Conservation (phyloP, 352 stramenopile genomes). For the Phytophthora tubulina region DNA sequence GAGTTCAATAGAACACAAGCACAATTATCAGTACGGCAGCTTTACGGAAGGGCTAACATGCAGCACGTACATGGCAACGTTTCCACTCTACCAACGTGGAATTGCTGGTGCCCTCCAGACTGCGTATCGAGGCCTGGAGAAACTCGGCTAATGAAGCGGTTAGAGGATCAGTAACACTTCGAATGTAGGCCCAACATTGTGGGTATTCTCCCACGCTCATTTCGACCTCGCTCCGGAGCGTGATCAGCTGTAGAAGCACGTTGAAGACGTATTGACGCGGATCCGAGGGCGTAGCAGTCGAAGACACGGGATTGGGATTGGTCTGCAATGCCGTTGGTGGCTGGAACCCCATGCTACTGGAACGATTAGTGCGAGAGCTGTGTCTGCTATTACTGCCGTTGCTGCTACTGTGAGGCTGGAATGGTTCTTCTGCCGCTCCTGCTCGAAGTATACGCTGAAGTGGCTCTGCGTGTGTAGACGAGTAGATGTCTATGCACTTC, state of each 20-base stretch:
- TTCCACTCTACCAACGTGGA: slow-evolving; percentile 54
- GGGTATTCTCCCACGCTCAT: slow-evolving; percentile 67
- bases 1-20: not conserved
- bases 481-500: slow-evolving; percentile 74
- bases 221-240: slow-evolving; percentile 75
- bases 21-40: slow-evolving; percentile 2
- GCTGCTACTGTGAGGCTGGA: slow-evolving; percentile 35
- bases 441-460: slow-evolving; percentile 60
- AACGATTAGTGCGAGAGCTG: slow-evolving; percentile 43
- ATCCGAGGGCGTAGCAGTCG: slow-evolving; percentile 49
- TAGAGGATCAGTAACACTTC: slow-evolving; percentile 60
- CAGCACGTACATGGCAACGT: slow-evolving; percentile 61
- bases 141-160: slow-evolving; percentile 59
- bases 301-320: slow-evolving; percentile 23
- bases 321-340: slow-evolving; percentile 20
- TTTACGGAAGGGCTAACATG: no score
- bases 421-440: slow-evolving; percentile 59
- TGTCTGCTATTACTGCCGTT: slow-evolving; percentile 32
- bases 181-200: slow-evolving; percentile 67
- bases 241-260: slow-evolving; percentile 81
- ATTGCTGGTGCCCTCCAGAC: slow-evolving; percentile 34
- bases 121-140: slow-evolving; percentile 46
- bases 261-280: slow-evolving; percentile 86
- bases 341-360: slow-evolving; percentile 35
- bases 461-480: slow-evolving; percentile 57